Conservation (phyloP, 257 asterid genomes). For the Forsythia suspensa region DNA sequence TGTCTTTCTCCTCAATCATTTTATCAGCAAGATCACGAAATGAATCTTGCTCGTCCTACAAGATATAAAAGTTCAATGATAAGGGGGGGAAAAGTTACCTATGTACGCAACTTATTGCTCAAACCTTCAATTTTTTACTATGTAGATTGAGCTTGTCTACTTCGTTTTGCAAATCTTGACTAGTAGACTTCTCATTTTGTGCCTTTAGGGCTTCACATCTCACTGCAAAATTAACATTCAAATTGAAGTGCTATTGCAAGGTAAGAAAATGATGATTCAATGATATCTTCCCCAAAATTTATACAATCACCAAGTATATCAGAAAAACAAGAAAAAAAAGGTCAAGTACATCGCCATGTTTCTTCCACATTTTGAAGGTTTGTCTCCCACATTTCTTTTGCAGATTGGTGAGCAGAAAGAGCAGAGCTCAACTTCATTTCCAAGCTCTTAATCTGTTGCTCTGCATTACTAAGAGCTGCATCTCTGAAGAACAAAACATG, state of each 20-base stretch:
- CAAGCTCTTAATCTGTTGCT: conserved; percentile 66
- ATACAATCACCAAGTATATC: conserved; percentile 2
- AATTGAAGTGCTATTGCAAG: conserved; percentile 11
- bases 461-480: conserved; percentile 56
- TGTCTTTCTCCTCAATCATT: conserved; percentile 96
- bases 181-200: conserved; percentile 50
- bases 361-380: conserved; percentile 87
- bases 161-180: conserved; percentile 59
- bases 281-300: background rate
- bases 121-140: conserved; percentile 73
- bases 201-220: conserved; percentile 72
- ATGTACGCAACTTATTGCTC: background rate
- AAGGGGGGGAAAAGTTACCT: conserved; percentile 6
- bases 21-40: conserved; percentile 97
- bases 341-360: conserved; percentile 80
- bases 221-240: conserved; percentile 51
- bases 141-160: conserved; percentile 58
- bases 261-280: conserved; percentile 1
- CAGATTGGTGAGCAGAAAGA: conserved; percentile 70
- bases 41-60: conserved; percentile 77
- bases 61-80: conserved; percentile 22
- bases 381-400: conserved; percentile 80
- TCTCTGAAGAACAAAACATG: conserved; percentile 62
- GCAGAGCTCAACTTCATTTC: conserved; percentile 71
- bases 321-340: conserved; percentile 22